A percentile compares a stretch with the other conserved stretches of the same genome.
These are phyloP conservation scores for Eremothecium sinecaudum DNA, from an alignment of 1,139 yeast genomes.

Conservation along the genomic window DNA sequence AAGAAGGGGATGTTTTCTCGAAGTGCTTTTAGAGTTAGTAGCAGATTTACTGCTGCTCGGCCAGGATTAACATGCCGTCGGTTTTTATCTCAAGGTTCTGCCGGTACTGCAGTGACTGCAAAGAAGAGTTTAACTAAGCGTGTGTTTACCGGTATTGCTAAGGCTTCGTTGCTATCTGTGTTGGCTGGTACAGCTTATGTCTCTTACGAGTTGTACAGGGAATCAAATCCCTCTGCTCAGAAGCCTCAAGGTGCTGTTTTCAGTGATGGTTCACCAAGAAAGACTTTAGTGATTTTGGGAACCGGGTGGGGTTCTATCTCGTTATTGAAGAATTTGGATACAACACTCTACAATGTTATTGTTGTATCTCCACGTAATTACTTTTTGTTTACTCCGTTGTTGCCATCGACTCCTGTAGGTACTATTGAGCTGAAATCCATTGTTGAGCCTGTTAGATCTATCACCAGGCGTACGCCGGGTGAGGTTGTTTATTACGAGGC, in stretches of 20 bases:
- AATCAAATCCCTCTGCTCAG: slow-evolving; percentile 53
- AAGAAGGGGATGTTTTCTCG: no score
- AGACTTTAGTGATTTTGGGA: slow-evolving; percentile 82
- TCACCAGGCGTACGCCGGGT: slow-evolving; percentile 67
- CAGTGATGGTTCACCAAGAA: slow-evolving; percentile 65
- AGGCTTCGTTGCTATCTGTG: slow-evolving; percentile 34
- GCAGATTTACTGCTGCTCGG: no score
- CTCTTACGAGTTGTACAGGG: slow-evolving; percentile 49
- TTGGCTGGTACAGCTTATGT: slow-evolving; percentile 41
- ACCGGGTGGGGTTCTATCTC: slow-evolving; percentile 94
- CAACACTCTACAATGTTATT: slow-evolving; percentile 79
- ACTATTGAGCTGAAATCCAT: slow-evolving; percentile 88
- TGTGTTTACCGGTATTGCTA: slow-evolving; percentile 28
- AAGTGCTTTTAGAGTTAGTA: no score
- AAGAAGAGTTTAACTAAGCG: slow-evolving; percentile 25
- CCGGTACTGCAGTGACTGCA: slow-evolving; percentile 10
- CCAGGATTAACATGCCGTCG: no score
- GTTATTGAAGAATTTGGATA: slow-evolving; percentile 75
- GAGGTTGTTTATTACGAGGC: slow-evolving; percentile 88
- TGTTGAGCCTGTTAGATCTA: slow-evolving; percentile 75
- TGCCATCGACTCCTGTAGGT: slow-evolving; percentile 92
- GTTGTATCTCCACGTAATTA: slow-evolving; percentile 90
- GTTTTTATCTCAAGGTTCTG: no score
- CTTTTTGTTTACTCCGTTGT: slow-evolving; percentile 85
- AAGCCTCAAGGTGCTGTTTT: slow-evolving; percentile 49